These are phyloP conservation scores for Aspergillus wentii DNA, from an alignment of 495 filamentous ascomycete genomes.

Conservation along the genomic window DNA sequence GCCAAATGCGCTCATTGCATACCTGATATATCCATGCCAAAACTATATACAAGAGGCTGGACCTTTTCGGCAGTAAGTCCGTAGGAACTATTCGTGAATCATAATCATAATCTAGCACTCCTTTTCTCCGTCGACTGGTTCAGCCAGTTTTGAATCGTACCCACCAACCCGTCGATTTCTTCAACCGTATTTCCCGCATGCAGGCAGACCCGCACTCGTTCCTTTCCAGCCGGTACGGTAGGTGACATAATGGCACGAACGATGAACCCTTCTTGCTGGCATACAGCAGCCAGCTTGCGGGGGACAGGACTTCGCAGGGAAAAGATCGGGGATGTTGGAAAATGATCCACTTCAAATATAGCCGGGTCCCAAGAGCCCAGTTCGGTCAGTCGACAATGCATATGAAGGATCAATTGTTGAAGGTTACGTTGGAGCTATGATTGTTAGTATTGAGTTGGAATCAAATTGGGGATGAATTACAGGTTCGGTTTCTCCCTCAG, in stretches of 20 bases:
- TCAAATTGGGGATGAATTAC: constrained; percentile 24
- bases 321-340: constrained; percentile 40
- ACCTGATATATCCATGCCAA: no score
- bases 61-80: no score
- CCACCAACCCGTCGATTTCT: constrained; percentile 39
- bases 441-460: constrained; percentile 1
- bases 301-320: constrained; percentile 37
- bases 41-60: no score
- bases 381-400: constrained; percentile 23
- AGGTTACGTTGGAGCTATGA: constrained; percentile 32
- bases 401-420: constrained; percentile 31
- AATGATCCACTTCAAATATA: constrained; percentile 33
- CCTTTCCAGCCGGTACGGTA: constrained; percentile 40
- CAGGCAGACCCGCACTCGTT: constrained; percentile 46
- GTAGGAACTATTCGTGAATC: no score
- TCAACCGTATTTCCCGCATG: constrained; percentile 45
- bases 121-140: constrained; percentile 15
- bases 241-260: constrained; percentile 46
- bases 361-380: constrained; percentile 23
- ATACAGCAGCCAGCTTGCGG: constrained; percentile 24
- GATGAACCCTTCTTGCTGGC: constrained; percentile 28
- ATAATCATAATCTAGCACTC: no score
- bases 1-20: constrained; percentile 3
- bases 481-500: constrained; percentile 32
- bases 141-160: constrained; percentile 36